Evolutionary conservation across 306 rosid genomes (phyloP).

Genomic region (Gleditsia sinensis): DNA sequence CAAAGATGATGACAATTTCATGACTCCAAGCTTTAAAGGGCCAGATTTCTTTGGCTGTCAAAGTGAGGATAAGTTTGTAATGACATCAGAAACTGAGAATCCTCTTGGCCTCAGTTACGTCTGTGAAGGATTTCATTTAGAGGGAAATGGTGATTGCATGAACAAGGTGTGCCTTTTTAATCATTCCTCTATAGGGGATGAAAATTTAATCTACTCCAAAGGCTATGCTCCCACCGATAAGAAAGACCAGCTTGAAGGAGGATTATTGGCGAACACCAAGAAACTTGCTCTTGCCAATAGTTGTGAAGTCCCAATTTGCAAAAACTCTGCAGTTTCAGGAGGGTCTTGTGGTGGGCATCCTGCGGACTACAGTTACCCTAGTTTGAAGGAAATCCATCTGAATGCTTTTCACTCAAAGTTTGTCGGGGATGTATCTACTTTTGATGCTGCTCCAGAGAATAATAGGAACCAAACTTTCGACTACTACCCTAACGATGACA

Average conservation of each 20-base stretch:
- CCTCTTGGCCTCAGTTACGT: conserved; percentile 34
- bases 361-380: conserved; percentile 37
- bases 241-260: conserved; percentile 36
- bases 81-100: conserved; percentile 53
- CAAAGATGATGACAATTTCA: conserved; percentile 69
- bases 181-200: conserved; percentile 37
- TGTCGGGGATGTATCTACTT: conserved; percentile 47
- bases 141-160: conserved; percentile 40
- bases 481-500: conserved; percentile 35
- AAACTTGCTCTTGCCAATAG: conserved; percentile 5
- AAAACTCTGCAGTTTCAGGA: conserved; percentile 43
- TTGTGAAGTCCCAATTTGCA: conserved; percentile 49
- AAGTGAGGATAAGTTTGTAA: conserved; percentile 88
- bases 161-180: conserved; percentile 58
- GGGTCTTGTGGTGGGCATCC: conserved; percentile 51
- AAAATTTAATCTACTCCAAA: conserved; percentile 27
- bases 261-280: conserved; percentile 37
- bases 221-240: conserved; percentile 33
- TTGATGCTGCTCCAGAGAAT: conserved; percentile 38
- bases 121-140: conserved; percentile 33
- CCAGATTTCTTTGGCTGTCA: conserved; percentile 70
- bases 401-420: conserved; percentile 38
- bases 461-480: conserved; percentile 32
- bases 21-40: conserved; percentile 77
- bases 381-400: conserved; percentile 49